A percentile compares a stretch with the other conserved stretches of the same genome.
Conservation (phyloP, 176 grass and related monocot species). For the Canna indica region DNA sequence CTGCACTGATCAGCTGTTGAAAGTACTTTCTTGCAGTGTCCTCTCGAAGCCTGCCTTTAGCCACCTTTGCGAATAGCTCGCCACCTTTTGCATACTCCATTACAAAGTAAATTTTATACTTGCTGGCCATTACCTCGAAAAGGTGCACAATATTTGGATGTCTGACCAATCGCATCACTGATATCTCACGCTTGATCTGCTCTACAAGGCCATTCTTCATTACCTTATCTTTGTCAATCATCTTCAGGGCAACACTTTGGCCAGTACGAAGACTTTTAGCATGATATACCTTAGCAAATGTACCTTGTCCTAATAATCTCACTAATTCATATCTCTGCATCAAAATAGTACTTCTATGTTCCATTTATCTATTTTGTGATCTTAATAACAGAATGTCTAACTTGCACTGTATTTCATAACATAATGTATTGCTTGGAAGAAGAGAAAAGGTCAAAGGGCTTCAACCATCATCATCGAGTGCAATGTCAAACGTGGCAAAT, state of each 20-base stretch:
- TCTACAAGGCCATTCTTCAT: slow-evolving; percentile 39
- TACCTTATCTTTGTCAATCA: slow-evolving; percentile 54
- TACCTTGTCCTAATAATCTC: slow-evolving; percentile 61
- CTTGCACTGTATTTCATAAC: neutral
- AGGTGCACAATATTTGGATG: slow-evolving; percentile 63
- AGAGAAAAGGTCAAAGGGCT: neutral
- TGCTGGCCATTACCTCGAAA: slow-evolving; percentile 73
- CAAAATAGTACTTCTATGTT: slow-evolving; percentile 34
- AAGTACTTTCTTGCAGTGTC: slow-evolving; percentile 51
- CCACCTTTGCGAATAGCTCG: slow-evolving; percentile 61
- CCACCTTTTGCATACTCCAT: slow-evolving; percentile 78
- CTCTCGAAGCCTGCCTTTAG: slow-evolving; percentile 51
- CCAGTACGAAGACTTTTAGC: slow-evolving; percentile 39
- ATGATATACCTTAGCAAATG: slow-evolving; percentile 61
- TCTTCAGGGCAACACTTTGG: slow-evolving; percentile 59
- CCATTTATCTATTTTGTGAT: slow-evolving; percentile 9
- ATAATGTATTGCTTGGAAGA: neutral
- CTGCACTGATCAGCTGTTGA: slow-evolving; percentile 60
- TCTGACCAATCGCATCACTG: slow-evolving; percentile 46
- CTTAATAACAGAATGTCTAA: neutral
- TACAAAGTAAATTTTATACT: slow-evolving; percentile 62
- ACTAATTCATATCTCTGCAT: slow-evolving; percentile 56
- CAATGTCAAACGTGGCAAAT: too few species aligned
- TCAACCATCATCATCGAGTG: too few species aligned
- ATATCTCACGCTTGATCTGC: slow-evolving; percentile 70